Conservation (phyloP, 495 filamentous ascomycete genomes). For the Monascus purpureus region DNA sequence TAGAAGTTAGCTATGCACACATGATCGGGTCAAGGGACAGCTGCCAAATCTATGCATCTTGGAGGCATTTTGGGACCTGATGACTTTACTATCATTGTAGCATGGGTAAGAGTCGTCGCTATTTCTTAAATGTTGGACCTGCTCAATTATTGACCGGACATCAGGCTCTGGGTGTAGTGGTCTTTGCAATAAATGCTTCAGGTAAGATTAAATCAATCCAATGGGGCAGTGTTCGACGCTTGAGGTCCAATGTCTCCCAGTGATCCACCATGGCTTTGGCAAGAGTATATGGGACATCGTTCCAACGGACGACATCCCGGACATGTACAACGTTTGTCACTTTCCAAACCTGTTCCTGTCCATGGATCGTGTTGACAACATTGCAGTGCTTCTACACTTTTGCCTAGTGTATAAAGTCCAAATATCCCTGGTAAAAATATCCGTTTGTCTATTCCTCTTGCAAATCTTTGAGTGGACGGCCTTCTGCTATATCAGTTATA, state of each 20-base stretch:
- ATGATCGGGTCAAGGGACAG: too few species aligned
- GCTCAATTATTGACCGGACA: too few species aligned
- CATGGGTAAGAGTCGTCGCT: conserved; percentile 12
- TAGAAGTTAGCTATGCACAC: too few species aligned
- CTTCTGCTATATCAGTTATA: conserved; percentile 19
- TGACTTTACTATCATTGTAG: conserved; percentile 15
- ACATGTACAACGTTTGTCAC: conserved; percentile 10
- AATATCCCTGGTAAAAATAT: conserved; percentile 34
- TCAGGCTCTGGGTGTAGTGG: too few species aligned
- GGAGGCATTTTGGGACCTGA: conserved; percentile 21
- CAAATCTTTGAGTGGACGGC: conserved; percentile 21
- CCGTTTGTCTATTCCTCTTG: conserved; percentile 34
- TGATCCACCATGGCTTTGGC: conserved; percentile 15
- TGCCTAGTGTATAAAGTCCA: conserved; percentile 17
- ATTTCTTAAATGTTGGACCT: conserved; percentile 6
- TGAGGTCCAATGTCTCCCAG: conserved; percentile 7
- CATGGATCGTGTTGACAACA: too few species aligned
- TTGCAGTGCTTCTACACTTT: conserved; percentile 15
- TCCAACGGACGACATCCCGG: conserved; percentile 10
- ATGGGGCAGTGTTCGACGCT: too few species aligned
- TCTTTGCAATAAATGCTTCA: too few species aligned
- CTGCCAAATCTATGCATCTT: conserved; percentile 14
- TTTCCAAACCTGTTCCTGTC: too few species aligned
- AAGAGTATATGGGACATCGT: conserved; percentile 18
- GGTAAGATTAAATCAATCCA: too few species aligned